Conservation (phyloP, 352 stramenopile species). For the Globisporangium takayamanum region DNA sequence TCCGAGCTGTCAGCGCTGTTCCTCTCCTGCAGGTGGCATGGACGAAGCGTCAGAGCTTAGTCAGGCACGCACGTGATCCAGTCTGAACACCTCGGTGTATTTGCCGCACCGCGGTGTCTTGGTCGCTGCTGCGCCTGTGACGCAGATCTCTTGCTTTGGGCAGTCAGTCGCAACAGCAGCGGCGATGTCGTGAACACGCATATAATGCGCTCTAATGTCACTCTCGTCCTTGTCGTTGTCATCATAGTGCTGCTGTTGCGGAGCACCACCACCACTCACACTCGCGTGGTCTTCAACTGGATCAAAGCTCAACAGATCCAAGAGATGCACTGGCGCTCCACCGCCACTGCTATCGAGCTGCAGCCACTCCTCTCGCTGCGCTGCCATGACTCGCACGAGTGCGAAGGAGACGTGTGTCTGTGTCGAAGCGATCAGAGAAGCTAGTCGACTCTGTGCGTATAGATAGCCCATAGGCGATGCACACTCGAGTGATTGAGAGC, state of each 20-base stretch:
- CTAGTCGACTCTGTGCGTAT: too few species aligned
- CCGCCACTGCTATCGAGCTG: neutral
- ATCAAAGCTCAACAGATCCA: neutral
- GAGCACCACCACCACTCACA: neutral
- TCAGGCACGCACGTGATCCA: too few species aligned
- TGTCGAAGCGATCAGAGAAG: too few species aligned
- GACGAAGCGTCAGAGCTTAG: too few species aligned
- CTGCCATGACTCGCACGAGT: neutral
- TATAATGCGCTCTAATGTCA: neutral
- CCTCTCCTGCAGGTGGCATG: too few species aligned
- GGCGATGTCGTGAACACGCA: neutral
- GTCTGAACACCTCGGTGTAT: neutral
- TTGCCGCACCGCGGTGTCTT: slow-evolving; percentile 16
- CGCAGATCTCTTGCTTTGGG: slow-evolving; percentile 16
- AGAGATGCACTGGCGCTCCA: neutral
- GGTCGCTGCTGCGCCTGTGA: slow-evolving; percentile 21
- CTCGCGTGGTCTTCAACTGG: neutral
- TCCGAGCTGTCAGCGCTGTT: neutral
- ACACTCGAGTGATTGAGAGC: too few species aligned
- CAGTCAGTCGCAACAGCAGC: neutral
- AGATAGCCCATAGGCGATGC: too few species aligned
- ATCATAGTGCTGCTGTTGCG: neutral
- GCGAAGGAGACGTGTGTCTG: neutral
- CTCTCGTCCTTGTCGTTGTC: neutral
- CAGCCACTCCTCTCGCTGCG: neutral